Percentiles rank a stretch among this genome's conserved stretches.
Evolutionary conservation across 345 rosid species (phyloP).

Genomic region (Lagerstroemia speciosa): DNA sequence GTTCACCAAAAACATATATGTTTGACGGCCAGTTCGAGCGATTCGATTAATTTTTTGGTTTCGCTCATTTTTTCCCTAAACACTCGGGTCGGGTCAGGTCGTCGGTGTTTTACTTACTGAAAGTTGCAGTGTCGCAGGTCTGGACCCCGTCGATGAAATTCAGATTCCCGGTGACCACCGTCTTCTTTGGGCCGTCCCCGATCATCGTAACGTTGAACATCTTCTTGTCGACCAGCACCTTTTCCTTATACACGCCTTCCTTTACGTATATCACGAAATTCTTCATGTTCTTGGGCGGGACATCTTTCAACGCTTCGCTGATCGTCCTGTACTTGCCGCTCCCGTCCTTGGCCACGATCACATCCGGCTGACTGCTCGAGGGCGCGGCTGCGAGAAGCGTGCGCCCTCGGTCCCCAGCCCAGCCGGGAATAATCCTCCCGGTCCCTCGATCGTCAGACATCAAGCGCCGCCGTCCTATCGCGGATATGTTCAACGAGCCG

Average conservation of each 20-base stretch:
- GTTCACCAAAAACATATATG: too few relatives aligned
- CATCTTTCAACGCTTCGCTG: slow-evolving; percentile 34
- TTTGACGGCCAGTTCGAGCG: too few relatives aligned
- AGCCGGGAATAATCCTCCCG: slow-evolving; percentile 27
- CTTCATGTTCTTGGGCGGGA: slow-evolving; percentile 26
- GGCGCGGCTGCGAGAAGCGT: slow-evolving; percentile 24
- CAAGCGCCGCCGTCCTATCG: slow-evolving; percentile 24
- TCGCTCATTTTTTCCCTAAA: too few relatives aligned
- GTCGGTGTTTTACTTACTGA: slow-evolving; percentile 45
- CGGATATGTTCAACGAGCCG: slow-evolving; percentile 18
- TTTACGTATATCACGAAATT: slow-evolving; percentile 55
- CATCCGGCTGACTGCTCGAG: slow-evolving; percentile 28
- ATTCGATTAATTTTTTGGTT: too few relatives aligned
- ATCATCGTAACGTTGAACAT: slow-evolving; percentile 38
- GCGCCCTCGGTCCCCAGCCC: slow-evolving; percentile 33
- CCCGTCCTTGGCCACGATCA: slow-evolving; percentile 60
- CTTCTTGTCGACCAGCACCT: slow-evolving; percentile 22
- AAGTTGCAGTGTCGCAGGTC: slow-evolving; percentile 47
- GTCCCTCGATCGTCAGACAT: slow-evolving; percentile 14
- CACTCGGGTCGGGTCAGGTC: too few relatives aligned
- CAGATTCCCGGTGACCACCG: slow-evolving; percentile 46
- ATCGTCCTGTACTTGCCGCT: slow-evolving; percentile 61
- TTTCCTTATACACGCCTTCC: slow-evolving; percentile 60
- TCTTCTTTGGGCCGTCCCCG: slow-evolving; percentile 69
- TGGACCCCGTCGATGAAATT: slow-evolving; percentile 35